Percentiles rank a stretch among this genome's conserved stretches.
Evolutionary conservation across 805 yeast species (phyloP).

Genomic region (Schizosaccharomyces japonicus): DNA sequence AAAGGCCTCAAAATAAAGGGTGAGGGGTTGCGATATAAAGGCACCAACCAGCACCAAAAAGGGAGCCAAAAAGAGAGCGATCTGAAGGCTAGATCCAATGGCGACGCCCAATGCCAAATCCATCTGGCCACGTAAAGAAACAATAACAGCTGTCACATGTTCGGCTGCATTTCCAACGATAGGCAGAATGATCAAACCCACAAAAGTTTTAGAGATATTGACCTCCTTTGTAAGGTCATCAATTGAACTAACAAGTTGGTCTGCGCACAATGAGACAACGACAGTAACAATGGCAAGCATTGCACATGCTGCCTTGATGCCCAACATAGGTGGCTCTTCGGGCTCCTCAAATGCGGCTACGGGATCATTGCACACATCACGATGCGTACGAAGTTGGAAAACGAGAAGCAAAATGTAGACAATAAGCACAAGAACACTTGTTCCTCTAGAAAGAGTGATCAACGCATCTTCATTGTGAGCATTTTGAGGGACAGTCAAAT

Average conservation of each 20-base stretch:
- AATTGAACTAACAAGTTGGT: slow-evolving; percentile 76
- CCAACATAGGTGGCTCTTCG: slow-evolving; percentile 20
- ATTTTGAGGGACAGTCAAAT: slow-evolving; percentile 31
- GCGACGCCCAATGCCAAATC: slow-evolving; percentile 94
- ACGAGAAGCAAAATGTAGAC: slow-evolving; percentile 57
- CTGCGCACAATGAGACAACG: slow-evolving; percentile 75
- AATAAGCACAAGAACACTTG: slow-evolving; percentile 51
- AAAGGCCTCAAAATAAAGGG: slow-evolving; percentile 69
- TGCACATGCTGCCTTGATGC: slow-evolving; percentile 23
- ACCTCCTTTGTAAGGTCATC: slow-evolving; percentile 66
- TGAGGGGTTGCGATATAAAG: slow-evolving; percentile 76
- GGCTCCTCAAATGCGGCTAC: slow-evolving; percentile 34
- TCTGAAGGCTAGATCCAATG: slow-evolving; percentile 83
- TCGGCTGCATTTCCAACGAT: slow-evolving; percentile 98
- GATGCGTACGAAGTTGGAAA: slow-evolving; percentile 80
- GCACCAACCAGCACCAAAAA: slow-evolving; percentile 89
- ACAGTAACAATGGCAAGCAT: slow-evolving; percentile 42
- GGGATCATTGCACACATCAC: slow-evolving; percentile 19
- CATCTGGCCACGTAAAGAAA: slow-evolving; percentile 90
- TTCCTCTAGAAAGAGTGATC: slow-evolving; percentile 59
- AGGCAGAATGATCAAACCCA: slow-evolving; percentile 81
- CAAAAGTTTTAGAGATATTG: slow-evolving; percentile 80
- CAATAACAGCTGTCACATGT: slow-evolving; percentile 88
- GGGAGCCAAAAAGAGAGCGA: slow-evolving; percentile 86
- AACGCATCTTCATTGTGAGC: slow-evolving; percentile 25